phyloP scores from a whole-genome alignment of 306 rosid genomes.

The Fragaria vesca region DNA sequence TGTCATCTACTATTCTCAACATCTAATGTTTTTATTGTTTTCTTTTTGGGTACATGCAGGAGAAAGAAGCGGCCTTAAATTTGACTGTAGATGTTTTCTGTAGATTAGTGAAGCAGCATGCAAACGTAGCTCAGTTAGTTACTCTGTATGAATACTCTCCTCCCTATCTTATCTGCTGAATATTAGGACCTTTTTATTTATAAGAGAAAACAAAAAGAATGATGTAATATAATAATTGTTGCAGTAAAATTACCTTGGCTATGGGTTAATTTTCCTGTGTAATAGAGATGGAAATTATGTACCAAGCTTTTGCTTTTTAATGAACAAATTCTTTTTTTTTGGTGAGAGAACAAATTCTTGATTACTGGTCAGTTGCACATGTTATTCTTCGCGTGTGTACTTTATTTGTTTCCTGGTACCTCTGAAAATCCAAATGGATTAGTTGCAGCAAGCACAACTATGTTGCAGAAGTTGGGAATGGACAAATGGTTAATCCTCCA shows the following conservation, averaged over 20 bases:
- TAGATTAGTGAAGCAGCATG: slow-evolving; percentile 94
- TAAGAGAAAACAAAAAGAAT: neutral
- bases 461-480: slow-evolving; percentile 11
- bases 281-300: slow-evolving; percentile 1
- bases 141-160: slow-evolving; percentile 61
- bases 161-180: slow-evolving; percentile 28
- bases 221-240: slow-evolving; percentile 7
- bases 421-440: slow-evolving; percentile 4
- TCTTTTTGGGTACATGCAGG: slow-evolving; percentile 51
- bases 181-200: slow-evolving; percentile 23
- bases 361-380: neutral
- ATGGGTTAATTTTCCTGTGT: neutral
- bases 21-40: slow-evolving; percentile 9
- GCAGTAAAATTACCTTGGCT: neutral
- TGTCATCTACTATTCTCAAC: neutral
- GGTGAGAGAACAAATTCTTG: neutral
- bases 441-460: neutral
- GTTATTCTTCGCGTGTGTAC: neutral
- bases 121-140: slow-evolving; percentile 89
- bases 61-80: slow-evolving; percentile 97
- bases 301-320: neutral
- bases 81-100: slow-evolving; percentile 89
- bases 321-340: neutral
- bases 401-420: neutral
- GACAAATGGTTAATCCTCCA: neutral